A percentile compares a stretch with the other conserved stretches of the same genome.
phyloP scores from a whole-genome alignment of 208 protist species.

The Porcisia hertigi region DNA sequence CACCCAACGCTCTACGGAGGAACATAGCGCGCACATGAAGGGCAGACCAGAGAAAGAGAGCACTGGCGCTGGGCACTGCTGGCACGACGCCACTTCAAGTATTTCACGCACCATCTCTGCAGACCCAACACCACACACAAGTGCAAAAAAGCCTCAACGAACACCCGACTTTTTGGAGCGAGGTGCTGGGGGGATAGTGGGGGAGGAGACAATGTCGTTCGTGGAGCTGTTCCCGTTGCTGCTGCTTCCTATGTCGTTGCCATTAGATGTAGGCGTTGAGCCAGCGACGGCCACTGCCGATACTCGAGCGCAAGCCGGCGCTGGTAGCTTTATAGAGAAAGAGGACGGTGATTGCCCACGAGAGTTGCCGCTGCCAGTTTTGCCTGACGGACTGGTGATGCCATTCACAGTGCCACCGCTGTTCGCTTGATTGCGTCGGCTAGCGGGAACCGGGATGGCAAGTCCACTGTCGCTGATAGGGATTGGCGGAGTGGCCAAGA shows the following conservation, averaged over 20 bases:
- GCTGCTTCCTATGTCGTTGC: conserved; percentile 2
- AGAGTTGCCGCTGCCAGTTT: conserved; percentile 8
- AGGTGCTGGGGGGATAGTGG: conserved; percentile 3
- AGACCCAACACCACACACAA: background rate
- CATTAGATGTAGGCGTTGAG: background rate
- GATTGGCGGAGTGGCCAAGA: background rate
- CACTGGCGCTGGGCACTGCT: background rate
- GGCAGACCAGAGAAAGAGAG: background rate
- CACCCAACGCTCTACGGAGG: background rate
- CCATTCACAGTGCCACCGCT: conserved; percentile 7
- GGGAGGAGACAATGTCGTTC: conserved; percentile 4
- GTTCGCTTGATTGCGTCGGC: conserved; percentile 25
- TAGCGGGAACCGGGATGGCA: conserved; percentile 44
- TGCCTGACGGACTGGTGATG: background rate
- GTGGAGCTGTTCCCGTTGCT: conserved; percentile 1
- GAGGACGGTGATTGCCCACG: conserved; percentile 16
- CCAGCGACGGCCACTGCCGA: background rate
- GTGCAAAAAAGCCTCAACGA: background rate
- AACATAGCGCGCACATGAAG: background rate
- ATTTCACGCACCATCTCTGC: background rate
- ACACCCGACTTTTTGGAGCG: conserved; percentile 12
- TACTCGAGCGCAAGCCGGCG: conserved; percentile 11
- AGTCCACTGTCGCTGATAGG: conserved; percentile 13
- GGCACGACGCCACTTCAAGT: background rate
- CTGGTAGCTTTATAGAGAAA: conserved; percentile 15